These are phyloP conservation scores for Senecio squalidus DNA, from an alignment of 140 eudicot species.

Conservation along the genomic window DNA sequence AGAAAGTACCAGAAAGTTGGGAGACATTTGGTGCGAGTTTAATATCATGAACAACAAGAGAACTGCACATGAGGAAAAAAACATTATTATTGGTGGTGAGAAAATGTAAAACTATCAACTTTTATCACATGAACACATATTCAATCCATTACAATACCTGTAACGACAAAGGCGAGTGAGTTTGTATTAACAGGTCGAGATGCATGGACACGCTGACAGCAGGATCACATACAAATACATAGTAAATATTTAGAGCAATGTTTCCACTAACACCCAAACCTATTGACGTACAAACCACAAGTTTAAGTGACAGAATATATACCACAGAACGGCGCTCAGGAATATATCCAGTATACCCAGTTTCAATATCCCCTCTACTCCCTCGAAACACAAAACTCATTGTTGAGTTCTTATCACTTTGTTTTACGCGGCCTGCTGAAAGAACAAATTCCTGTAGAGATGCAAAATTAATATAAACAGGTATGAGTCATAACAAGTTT, in stretches of 20 bases:
- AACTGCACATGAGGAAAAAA: constrained; percentile 47
- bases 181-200: constrained; percentile 81
- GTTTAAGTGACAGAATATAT: constrained; percentile 4
- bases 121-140: neutral
- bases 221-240: constrained; percentile 3
- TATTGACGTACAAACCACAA: neutral
- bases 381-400: constrained; percentile 96
- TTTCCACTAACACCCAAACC: constrained; percentile 3
- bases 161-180: constrained; percentile 90
- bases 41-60: constrained; percentile 84
- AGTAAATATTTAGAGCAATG: constrained; percentile 10
- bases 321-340: constrained; percentile 90
- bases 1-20: constrained; percentile 72
- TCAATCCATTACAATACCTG: constrained; percentile 39
- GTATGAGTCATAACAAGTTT: too few relatives aligned
- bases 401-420: constrained; percentile 2
- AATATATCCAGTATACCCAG: constrained; percentile 67
- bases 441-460: constrained; percentile 1
- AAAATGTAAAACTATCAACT: neutral
- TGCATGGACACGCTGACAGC: constrained; percentile 80
- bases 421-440: neutral
- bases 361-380: constrained; percentile 69
- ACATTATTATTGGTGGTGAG: neutral
- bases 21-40: constrained; percentile 93
- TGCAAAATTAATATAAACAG: too few relatives aligned